These are phyloP conservation scores for Daldinia bambusicola DNA, from an alignment of 495 filamentous ascomycete genomes.

Conservation along the genomic window DNA sequence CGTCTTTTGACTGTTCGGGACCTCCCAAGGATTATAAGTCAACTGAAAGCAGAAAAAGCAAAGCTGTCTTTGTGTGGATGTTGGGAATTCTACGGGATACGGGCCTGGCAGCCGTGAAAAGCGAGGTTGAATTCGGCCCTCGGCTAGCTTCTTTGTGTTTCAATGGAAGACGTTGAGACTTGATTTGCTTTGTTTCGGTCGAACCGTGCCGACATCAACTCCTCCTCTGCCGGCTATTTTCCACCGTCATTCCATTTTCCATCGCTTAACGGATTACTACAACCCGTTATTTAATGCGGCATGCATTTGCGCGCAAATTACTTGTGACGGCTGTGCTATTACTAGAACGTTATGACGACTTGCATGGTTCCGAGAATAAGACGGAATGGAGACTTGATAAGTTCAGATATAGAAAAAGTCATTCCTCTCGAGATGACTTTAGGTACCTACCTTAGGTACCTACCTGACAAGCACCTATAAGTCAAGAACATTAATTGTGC, in stretches of 20 bases:
- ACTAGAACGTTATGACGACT: neutral
- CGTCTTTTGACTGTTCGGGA: neutral
- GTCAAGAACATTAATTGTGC: neutral
- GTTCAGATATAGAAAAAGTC: neutral
- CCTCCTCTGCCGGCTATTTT: constrained; percentile 38
- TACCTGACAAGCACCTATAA: neutral
- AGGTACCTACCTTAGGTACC: too few relatives aligned
- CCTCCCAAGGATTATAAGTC: neutral
- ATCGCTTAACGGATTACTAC: constrained; percentile 41
- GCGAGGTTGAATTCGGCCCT: constrained; percentile 13
- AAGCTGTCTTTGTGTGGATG: constrained; percentile 8
- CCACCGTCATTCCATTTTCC: constrained; percentile 16
- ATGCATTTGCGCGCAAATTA: constrained; percentile 13
- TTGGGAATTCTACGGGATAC: constrained; percentile 33
- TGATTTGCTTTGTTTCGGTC: constrained; percentile 19
- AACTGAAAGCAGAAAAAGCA: neutral
- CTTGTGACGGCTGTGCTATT: neutral
- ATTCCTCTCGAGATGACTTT: constrained; percentile 10
- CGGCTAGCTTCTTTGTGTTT: constrained; percentile 20
- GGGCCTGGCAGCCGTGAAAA: constrained; percentile 39
- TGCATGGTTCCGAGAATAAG: neutral
- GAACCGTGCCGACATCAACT: constrained; percentile 20
- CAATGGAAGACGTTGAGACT: constrained; percentile 15
- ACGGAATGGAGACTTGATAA: neutral
- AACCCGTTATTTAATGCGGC: constrained; percentile 33